phyloP scores from a whole-genome alignment of 257 asterid species.

The Mitragyna speciosa region DNA sequence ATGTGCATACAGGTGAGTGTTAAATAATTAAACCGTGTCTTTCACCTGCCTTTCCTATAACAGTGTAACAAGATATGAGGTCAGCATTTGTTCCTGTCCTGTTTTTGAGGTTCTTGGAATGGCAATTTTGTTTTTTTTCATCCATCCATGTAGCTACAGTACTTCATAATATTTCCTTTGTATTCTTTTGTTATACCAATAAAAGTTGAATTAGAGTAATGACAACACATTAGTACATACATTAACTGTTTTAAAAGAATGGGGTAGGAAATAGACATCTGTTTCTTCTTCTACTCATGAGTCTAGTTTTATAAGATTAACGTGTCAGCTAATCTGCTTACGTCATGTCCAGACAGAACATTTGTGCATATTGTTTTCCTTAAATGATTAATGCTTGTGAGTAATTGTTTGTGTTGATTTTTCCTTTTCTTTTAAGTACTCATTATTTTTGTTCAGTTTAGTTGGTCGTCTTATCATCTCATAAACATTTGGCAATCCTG shows the following conservation, averaged over 20 bases:
- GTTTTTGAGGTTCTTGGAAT: neutral
- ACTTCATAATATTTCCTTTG: neutral
- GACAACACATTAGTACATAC: neutral
- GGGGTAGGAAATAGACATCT: neutral
- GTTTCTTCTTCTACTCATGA: neutral
- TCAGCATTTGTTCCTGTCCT: neutral
- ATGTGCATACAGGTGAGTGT: neutral
- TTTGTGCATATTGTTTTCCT: neutral
- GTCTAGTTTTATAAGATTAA: neutral
- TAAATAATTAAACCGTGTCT: neutral
- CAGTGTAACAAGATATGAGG: neutral
- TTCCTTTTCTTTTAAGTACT: neutral
- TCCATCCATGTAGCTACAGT: neutral
- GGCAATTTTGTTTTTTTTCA: neutral
- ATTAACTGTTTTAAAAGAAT: neutral
- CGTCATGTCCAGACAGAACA: neutral
- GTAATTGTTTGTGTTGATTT: neutral
- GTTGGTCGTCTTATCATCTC: neutral
- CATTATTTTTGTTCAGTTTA: neutral
- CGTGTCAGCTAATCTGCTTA: neutral
- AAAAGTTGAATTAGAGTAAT: neutral
- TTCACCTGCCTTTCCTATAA: neutral
- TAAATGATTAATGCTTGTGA: neutral
- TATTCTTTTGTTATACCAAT: neutral
- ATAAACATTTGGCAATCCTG: neutral